Evolutionary conservation across 306 rosid genomes (phyloP).

Genomic region (Herpetospermum pedunculosum): DNA sequence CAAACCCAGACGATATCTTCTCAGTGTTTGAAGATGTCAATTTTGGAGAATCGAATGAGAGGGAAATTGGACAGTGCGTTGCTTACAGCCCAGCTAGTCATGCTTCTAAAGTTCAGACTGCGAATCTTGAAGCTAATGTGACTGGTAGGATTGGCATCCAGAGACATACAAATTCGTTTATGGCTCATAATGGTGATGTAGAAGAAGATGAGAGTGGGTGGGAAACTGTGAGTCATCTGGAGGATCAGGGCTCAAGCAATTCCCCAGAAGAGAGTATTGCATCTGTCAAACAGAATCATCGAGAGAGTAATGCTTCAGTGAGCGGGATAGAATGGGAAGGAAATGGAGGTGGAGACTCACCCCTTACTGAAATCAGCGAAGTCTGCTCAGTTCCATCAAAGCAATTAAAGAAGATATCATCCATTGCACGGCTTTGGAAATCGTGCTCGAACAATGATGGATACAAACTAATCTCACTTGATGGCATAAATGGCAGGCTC

Average conservation of each 20-base stretch:
- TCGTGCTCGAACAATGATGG: conserved; percentile 56
- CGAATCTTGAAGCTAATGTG: conserved; percentile 52
- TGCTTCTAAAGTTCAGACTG: conserved; percentile 62
- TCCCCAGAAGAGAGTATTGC: conserved; percentile 65
- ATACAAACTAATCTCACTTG: conserved; percentile 58
- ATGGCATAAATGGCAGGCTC: conserved; percentile 58
- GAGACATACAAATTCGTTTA: conserved; percentile 27
- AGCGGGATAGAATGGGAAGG: conserved; percentile 71
- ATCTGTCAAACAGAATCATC: conserved; percentile 44
- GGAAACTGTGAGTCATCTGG: conserved; percentile 90
- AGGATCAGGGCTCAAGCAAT: conserved; percentile 90
- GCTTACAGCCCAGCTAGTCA: conserved; percentile 54
- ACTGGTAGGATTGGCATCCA: conserved; percentile 35
- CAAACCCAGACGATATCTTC: conserved; percentile 66
- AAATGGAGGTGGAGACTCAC: conserved; percentile 48
- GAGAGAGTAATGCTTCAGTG: conserved; percentile 41
- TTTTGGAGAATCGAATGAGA: conserved; percentile 47
- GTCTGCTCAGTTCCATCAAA: conserved; percentile 52
- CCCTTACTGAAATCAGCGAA: conserved; percentile 62
- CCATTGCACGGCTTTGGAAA: conserved; percentile 81
- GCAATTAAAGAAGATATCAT: conserved; percentile 61
- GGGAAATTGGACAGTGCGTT: conserved; percentile 57
- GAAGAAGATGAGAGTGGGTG: conserved; percentile 90
- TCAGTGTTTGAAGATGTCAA: conserved; percentile 62
- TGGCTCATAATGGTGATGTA: conserved; percentile 47